These are phyloP conservation scores for Teratosphaeria pseudoeucalypti DNA, from an alignment of 2,329 filamentous ascomycete genomes.

Conservation along the genomic window DNA sequence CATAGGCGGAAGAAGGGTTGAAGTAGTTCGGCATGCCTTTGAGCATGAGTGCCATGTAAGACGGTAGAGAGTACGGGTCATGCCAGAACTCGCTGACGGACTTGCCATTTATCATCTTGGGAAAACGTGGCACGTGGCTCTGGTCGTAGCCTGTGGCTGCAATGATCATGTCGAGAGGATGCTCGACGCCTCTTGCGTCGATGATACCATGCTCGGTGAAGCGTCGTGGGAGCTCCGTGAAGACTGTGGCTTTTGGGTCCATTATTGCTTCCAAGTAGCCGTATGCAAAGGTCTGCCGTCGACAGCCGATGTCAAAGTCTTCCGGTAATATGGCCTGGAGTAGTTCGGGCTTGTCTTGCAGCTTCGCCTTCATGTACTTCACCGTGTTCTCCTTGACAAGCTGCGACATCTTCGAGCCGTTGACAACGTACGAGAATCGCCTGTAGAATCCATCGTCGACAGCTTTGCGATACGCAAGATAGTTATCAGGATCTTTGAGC, in stretches of 20 bases:
- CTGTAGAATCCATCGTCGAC: conserved; percentile 11
- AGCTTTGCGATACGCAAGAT: conserved; percentile 14
- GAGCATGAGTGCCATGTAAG: conserved; percentile 13
- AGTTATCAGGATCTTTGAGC: conserved; percentile 12
- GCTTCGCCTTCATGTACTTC: conserved; percentile 12
- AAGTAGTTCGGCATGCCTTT: conserved; percentile 14
- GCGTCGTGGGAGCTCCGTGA: conserved; percentile 5
- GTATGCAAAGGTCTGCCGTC: conserved; percentile 12
- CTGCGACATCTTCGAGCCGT: conserved; percentile 10
- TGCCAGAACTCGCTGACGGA: conserved; percentile 5
- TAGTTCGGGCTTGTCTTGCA: conserved; percentile 9
- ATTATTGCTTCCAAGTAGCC: conserved; percentile 13
- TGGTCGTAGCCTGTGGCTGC: conserved; percentile 15
- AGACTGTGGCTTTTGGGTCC: conserved; percentile 10
- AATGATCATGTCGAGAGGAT: conserved; percentile 12
- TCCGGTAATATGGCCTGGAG: conserved; percentile 10
- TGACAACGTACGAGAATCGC: conserved; percentile 12
- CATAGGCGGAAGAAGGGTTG: conserved; percentile 13
- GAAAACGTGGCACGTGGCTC: conserved; percentile 11
- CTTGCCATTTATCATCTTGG: conserved; percentile 9
- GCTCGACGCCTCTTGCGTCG: conserved; percentile 11
- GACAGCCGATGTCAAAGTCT: conserved; percentile 13
- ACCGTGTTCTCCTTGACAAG: conserved; percentile 9
- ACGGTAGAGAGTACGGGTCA: conserved; percentile 3
- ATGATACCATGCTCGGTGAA: conserved; percentile 11